Conservation (phyloP, 768 basidiomycete species). For the Boletus insuetus region DNA sequence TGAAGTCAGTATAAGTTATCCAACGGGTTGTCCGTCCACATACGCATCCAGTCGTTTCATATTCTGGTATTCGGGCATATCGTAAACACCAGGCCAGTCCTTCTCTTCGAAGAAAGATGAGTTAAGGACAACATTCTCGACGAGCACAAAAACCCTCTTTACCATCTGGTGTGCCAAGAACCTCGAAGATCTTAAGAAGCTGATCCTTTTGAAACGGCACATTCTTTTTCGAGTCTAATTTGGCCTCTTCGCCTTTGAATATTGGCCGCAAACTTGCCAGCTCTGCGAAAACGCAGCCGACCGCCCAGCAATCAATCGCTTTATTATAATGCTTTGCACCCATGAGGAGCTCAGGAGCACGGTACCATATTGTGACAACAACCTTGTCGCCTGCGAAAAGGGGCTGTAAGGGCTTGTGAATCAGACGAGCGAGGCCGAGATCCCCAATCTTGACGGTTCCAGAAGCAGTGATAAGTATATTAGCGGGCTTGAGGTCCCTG, state of each 20-base stretch:
- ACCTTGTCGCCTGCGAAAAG: slow-evolving; percentile 95
- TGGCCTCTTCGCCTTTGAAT: slow-evolving; percentile 99
- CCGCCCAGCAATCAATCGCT: slow-evolving; percentile 95
- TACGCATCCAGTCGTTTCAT: slow-evolving; percentile 78
- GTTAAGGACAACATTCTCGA: neutral
- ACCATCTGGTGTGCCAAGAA: slow-evolving; percentile 88
- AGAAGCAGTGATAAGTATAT: slow-evolving; percentile 87
- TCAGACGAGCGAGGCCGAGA: slow-evolving; percentile 88
- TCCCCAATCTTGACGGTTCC: slow-evolving; percentile 99
- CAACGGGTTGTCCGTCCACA: slow-evolving; percentile 23
- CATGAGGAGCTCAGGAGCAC: slow-evolving; percentile 92
- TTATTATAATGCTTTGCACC: slow-evolving; percentile 98
- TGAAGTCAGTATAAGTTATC: neutral
- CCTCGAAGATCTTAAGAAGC: slow-evolving; percentile 92
- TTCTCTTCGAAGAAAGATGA: slow-evolving; percentile 49
- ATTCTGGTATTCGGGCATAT: slow-evolving; percentile 87
- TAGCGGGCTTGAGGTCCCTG: slow-evolving; percentile 97
- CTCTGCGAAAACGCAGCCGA: slow-evolving; percentile 97
- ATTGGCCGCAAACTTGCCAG: slow-evolving; percentile 91
- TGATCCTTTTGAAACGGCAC: slow-evolving; percentile 97
- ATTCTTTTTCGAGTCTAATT: slow-evolving; percentile 94
- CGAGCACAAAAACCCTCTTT: neutral
- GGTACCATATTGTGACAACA: slow-evolving; percentile 99
- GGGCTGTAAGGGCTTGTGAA: slow-evolving; percentile 87
- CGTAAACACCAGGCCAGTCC: slow-evolving; percentile 81